These are phyloP conservation scores for Atkinsonella hypoxylon DNA, from an alignment of 2,329 filamentous ascomycete species.

Conservation along the genomic window DNA sequence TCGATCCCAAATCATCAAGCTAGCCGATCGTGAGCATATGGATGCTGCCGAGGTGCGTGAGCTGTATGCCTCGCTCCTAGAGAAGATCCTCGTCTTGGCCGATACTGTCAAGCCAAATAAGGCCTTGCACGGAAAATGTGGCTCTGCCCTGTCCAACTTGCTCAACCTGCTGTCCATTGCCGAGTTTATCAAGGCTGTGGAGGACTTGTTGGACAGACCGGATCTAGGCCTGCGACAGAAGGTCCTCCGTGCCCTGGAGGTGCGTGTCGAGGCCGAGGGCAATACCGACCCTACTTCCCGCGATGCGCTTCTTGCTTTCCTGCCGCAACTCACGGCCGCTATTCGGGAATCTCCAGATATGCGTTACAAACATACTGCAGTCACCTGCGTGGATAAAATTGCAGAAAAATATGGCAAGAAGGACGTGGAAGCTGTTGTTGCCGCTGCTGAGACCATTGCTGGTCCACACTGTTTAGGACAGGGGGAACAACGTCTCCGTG, in stretches of 20 bases:
- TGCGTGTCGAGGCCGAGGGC: conserved; percentile 62
- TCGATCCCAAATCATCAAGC: conserved; percentile 39
- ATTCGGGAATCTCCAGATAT: conserved; percentile 62
- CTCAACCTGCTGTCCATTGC: conserved; percentile 73
- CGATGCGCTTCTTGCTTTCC: conserved; percentile 60
- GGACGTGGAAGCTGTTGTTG: conserved; percentile 63
- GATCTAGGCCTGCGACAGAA: conserved; percentile 67
- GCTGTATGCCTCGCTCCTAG: conserved; percentile 56
- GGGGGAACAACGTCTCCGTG: conserved; percentile 56
- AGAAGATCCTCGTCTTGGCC: conserved; percentile 53
- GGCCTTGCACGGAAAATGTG: conserved; percentile 44
- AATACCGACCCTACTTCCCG: conserved; percentile 58
- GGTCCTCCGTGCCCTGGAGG: conserved; percentile 69
- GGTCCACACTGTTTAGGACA: conserved; percentile 66
- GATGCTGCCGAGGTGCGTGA: conserved; percentile 53
- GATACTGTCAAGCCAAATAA: conserved; percentile 49
- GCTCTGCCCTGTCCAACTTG: conserved; percentile 65
- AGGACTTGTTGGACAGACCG: conserved; percentile 65
- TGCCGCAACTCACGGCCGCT: conserved; percentile 66
- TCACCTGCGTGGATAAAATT: conserved; percentile 86
- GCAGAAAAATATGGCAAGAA: conserved; percentile 93
- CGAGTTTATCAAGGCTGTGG: conserved; percentile 82
- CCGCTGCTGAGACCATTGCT: conserved; percentile 65
- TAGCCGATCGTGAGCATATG: conserved; percentile 53
- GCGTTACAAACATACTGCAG: conserved; percentile 70